Evolutionary conservation across 352 stramenopile species (phyloP), one percentile per base, ranked within the genome.

Genomic region (Phytophthora multivora): DNA sequence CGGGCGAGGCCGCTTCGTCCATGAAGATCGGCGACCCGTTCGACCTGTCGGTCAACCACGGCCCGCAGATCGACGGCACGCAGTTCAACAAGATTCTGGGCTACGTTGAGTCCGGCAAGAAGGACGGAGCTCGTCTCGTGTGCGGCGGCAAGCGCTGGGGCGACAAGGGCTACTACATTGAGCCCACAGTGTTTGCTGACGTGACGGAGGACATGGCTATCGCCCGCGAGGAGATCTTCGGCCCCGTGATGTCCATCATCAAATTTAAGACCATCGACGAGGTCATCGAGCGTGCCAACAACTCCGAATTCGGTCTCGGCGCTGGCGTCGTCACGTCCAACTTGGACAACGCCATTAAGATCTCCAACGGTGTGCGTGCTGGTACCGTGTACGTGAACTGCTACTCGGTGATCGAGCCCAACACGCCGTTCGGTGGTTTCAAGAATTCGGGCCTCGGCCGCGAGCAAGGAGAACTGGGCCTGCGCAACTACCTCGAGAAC

Each of bases 381-480:
- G 95, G 95, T 38, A 97, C 97, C n/a, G 89, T 98, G 18, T 96
- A 94, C 63, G 82, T 98, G 7, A 99, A 98, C 77, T 96, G 82
- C 69, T 98, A 98, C 74, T 71, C 96, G 38, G 58, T 96, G 11
- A 94, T 96, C 25, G 91, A 96, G 52, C 67, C 73, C 16, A 83
- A 86, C 59, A 92, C 96, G 55, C 80, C 83, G 15, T 96, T 94
- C 52, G 88, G 88, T 33, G 88, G 88, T 51, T 92, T 83, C 66
- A 93, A 94, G 80, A 79, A 92, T 65, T 93, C 80, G 33, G 88
- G 88, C 26, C 60, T 93, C 31, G 88, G 87, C 49, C 82, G 88
- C 19, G 85, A 96, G 65, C 73, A 83, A 41, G 87, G 87, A 35
- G 70, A 93, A 56, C 66, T 79, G 31, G 83, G 80, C 6, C 79